Conservation (phyloP, 1,284 basidiomycete species). For the Microbotryum intermedium region DNA sequence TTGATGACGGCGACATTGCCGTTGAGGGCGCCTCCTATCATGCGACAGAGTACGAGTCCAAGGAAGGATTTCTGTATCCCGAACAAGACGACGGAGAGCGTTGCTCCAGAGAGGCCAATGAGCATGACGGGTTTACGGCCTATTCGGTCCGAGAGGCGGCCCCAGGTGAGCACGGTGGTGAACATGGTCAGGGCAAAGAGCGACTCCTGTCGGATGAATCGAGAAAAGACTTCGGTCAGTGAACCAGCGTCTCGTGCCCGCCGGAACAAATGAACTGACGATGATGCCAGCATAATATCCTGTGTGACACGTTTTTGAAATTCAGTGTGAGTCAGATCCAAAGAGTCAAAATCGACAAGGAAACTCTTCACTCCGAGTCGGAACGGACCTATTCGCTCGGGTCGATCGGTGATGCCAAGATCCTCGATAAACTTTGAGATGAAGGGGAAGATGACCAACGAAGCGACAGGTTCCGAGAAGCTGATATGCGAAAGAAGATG, state of each 20-base stretch:
- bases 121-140: constrained; percentile 42
- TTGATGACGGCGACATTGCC: constrained; percentile 35
- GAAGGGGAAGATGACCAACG: constrained; percentile 45
- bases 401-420: constrained; percentile 40
- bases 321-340: neutral
- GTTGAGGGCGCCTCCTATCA: constrained; percentile 34
- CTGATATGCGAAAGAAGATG: too few relatives aligned
- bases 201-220: constrained; percentile 21
- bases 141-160: constrained; percentile 37
- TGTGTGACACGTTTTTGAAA: neutral
- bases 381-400: constrained; percentile 23
- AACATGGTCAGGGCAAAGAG: constrained; percentile 37
- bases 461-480: constrained; percentile 27
- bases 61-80: constrained; percentile 38
- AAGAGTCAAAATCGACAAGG: too few relatives aligned
- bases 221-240: neutral
- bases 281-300: constrained; percentile 41
- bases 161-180: constrained; percentile 38
- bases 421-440: constrained; percentile 39
- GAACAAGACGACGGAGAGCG: constrained; percentile 38
- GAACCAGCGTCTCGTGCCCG: too few relatives aligned
- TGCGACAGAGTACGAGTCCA: constrained; percentile 37
- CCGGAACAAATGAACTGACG: constrained; percentile 3
- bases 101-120: constrained; percentile 38
- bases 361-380: neutral